Evolutionary conservation across 2,329 filamentous ascomycete genomes (phyloP).

Genomic region (Colletotrichum kahawae): DNA sequence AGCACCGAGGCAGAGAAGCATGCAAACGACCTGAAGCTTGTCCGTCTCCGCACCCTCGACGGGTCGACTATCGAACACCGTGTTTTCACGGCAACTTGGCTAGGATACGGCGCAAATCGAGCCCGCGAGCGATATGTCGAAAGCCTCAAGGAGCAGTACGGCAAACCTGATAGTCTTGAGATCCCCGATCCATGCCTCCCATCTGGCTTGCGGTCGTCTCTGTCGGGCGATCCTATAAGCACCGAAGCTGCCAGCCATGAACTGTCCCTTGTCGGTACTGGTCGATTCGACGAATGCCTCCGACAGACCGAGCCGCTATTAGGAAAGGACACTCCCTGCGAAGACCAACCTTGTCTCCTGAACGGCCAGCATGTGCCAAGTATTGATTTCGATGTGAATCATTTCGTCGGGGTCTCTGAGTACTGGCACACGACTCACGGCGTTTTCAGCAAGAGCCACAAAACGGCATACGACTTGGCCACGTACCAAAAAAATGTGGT

Average conservation of each 20-base stretch:
- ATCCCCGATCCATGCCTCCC: constrained; percentile 93
- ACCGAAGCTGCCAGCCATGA: constrained; percentile 37
- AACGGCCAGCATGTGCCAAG: constrained; percentile 92
- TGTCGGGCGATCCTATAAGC: constrained; percentile 67
- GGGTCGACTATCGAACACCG: constrained; percentile 80
- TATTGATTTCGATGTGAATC: constrained; percentile 96
- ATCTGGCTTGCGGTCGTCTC: constrained; percentile 72
- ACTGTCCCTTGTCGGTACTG: constrained; percentile 77
- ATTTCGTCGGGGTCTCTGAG: constrained; percentile 96
- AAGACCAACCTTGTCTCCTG: constrained; percentile 83
- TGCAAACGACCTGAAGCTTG: constrained; percentile 83
- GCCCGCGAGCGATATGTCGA: constrained; percentile 87
- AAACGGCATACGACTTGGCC: constrained; percentile 81
- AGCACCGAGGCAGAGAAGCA: constrained; percentile 88
- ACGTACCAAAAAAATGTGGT: constrained; percentile 87
- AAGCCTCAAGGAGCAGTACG: constrained; percentile 70
- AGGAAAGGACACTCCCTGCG: constrained; percentile 86
- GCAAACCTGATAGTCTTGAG: constrained; percentile 63
- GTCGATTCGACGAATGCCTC: constrained; percentile 85
- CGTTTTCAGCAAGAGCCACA: constrained; percentile 80
- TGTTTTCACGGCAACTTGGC: constrained; percentile 95
- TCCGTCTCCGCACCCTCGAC: constrained; percentile 84
- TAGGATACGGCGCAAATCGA: constrained; percentile 96
- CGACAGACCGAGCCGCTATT: constrained; percentile 82
- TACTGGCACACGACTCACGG: constrained; percentile 99